A percentile compares a stretch with the other conserved stretches of the same genome.
These are phyloP conservation scores for Hypholoma fasciculare DNA, from an alignment of 768 basidiomycete species.

Conservation along the genomic window DNA sequence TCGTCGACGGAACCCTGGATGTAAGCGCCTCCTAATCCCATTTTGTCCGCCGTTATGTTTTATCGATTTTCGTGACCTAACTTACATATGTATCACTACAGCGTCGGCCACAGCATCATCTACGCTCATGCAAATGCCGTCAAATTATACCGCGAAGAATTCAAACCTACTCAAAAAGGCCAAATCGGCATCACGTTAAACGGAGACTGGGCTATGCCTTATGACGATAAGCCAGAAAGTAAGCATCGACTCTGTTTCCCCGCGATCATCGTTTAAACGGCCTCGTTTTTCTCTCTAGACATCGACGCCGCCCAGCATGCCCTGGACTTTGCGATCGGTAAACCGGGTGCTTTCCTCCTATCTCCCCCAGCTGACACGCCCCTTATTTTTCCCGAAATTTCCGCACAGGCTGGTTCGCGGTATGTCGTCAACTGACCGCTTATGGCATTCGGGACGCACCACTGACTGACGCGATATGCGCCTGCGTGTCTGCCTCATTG, in stretches of 20 bases:
- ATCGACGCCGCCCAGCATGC: conserved; percentile 70
- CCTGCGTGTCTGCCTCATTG: background rate
- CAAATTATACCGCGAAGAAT: conserved; percentile 66
- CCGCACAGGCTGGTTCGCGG: conserved; percentile 57
- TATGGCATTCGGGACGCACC: background rate
- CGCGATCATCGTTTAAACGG: background rate
- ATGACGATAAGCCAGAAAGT: conserved; percentile 70
- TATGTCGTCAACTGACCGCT: conserved; percentile 30
- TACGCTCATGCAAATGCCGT: conserved; percentile 69
- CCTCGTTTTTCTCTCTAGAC: conserved; percentile 38
- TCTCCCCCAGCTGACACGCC: conserved; percentile 13
- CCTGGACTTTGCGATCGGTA: conserved; percentile 71
- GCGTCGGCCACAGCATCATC: conserved; percentile 68
- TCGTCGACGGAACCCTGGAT: conserved; percentile 71
- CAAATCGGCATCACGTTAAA: conserved; percentile 80
- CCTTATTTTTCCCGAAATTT: conserved; percentile 21
- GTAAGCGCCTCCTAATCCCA: conserved; percentile 34
- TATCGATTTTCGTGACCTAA: background rate
- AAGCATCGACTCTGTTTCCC: conserved; percentile 23
- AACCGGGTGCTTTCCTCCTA: conserved; percentile 23
- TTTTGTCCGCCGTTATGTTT: background rate
- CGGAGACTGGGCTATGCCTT: conserved; percentile 76
- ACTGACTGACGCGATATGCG: conserved; percentile 10
- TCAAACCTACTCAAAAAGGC: conserved; percentile 62
- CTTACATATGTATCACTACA: conserved; percentile 23